A percentile compares a stretch with the other conserved stretches of the same genome.
phyloP scores from a whole-genome alignment of 345 rosid genomes.

The Citropsis articulata region DNA sequence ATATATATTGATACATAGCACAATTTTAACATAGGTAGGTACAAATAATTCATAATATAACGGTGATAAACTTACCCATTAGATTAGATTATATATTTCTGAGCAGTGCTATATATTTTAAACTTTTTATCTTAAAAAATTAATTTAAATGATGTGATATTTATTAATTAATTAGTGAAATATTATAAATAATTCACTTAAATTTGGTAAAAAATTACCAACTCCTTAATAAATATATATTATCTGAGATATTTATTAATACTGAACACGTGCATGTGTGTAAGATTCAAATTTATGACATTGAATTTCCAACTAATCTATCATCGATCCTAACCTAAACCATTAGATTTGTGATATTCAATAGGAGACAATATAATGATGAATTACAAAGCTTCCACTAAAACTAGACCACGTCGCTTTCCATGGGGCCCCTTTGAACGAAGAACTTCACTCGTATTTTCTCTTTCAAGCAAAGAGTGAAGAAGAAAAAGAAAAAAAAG shows the following conservation, averaged over 20 bases:
- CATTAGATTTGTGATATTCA: too few species aligned
- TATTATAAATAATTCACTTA: rapidly evolving
- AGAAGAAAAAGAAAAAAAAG: neutral
- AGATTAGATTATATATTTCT: too few species aligned
- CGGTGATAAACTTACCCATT: rapidly evolving
- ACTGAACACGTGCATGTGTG: neutral
- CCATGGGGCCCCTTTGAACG: neutral
- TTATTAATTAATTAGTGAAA: rapidly evolving
- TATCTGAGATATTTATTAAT: rapidly evolving
- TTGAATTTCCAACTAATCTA: too few species aligned
- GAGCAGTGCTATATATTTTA: rapidly evolving
- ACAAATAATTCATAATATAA: too few species aligned
- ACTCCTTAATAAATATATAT: rapidly evolving
- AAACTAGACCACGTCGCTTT: conserved; percentile 1
- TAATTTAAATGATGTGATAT: rapidly evolving
- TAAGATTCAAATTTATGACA: too few species aligned
- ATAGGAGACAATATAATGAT: neutral
- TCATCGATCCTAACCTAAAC: too few species aligned
- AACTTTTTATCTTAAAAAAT: too few species aligned
- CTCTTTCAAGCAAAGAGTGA: neutral
- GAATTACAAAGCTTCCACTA: neutral
- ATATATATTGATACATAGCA: too few species aligned
- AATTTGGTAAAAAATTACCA: rapidly evolving
- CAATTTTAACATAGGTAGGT: too few species aligned
- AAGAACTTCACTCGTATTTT: too few species aligned